Percentiles rank a stretch among this genome's conserved stretches.
phyloP scores from a whole-genome alignment of 805 yeast genomes.

The Candida wancherniae region DNA sequence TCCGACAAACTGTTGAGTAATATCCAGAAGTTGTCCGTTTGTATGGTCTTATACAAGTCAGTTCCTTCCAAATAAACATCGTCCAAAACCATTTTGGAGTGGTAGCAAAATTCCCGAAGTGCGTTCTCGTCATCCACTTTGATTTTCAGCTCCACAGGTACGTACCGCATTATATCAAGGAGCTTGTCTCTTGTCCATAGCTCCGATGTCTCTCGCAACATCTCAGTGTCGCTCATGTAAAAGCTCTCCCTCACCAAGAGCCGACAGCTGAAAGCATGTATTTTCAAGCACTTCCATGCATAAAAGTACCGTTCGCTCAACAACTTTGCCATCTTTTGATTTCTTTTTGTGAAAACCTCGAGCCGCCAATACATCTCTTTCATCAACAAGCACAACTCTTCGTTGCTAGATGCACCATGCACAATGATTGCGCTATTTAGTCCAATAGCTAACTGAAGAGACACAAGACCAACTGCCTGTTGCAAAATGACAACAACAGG shows the following conservation, averaged over 20 bases:
- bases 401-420: constrained; percentile 1
- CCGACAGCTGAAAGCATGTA: constrained; percentile 7
- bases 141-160: constrained; percentile 8
- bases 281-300: constrained; percentile 16
- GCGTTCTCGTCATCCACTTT: constrained; percentile 1
- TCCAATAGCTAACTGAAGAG: constrained; percentile 10
- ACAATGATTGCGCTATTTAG: constrained; percentile 9
- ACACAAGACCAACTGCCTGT: constrained; percentile 10
- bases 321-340: constrained; percentile 9
- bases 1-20: constrained; percentile 10
- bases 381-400: constrained; percentile 4
- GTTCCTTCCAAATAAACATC: constrained; percentile 10
- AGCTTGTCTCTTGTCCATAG: constrained; percentile 11
- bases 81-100: constrained; percentile 5
- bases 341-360: not conserved
- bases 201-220: constrained; percentile 5
- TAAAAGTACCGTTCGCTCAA: constrained; percentile 15
- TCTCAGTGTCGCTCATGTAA: constrained; percentile 5
- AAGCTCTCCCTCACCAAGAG: constrained; percentile 4
- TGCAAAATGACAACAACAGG: constrained; percentile 10
- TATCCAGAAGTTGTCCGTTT: constrained; percentile 18
- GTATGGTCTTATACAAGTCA: constrained; percentile 15
- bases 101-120: constrained; percentile 9
- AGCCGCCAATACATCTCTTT: not conserved
- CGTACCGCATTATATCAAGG: constrained; percentile 4